A percentile compares a stretch with the other conserved stretches of the same genome.
Evolutionary conservation across 805 yeast genomes (phyloP).

Genomic region (Schwanniomyces sp.): DNA sequence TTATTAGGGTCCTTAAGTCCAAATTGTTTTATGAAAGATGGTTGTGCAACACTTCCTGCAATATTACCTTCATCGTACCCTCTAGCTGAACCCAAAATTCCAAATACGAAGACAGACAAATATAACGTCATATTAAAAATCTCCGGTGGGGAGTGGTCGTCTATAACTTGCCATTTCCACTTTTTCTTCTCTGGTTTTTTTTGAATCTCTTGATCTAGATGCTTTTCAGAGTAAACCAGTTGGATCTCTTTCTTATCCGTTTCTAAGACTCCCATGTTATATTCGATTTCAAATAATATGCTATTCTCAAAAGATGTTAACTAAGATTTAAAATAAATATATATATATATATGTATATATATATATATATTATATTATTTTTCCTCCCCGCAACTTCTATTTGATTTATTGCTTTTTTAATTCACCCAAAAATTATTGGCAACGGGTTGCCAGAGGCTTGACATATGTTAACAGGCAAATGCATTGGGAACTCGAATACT

Average conservation of each 20-base stretch:
- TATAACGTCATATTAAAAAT: conserved; percentile 48
- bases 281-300: too few species aligned
- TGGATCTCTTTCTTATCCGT: background rate
- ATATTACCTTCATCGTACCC: conserved; percentile 59
- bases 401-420: too few species aligned
- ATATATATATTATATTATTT: too few species aligned
- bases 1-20: conserved; percentile 43
- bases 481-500: too few species aligned
- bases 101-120: conserved; percentile 49
- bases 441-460: too few species aligned
- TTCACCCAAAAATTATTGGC: too few species aligned
- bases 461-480: too few species aligned
- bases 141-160: conserved; percentile 41
- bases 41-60: conserved; percentile 46
- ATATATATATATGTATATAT: too few species aligned
- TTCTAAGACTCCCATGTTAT: background rate
- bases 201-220: background rate
- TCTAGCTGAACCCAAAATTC: conserved; percentile 55
- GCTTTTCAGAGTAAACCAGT: background rate
- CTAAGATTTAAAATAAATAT: too few species aligned
- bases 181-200: conserved; percentile 1
- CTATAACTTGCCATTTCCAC: conserved; percentile 9
- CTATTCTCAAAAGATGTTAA: background rate
- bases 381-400: too few species aligned
- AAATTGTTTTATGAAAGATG: conserved; percentile 40